Conservation (phyloP, 805 yeast genomes). For the Zygosaccharomyces pseudorouxii region DNA sequence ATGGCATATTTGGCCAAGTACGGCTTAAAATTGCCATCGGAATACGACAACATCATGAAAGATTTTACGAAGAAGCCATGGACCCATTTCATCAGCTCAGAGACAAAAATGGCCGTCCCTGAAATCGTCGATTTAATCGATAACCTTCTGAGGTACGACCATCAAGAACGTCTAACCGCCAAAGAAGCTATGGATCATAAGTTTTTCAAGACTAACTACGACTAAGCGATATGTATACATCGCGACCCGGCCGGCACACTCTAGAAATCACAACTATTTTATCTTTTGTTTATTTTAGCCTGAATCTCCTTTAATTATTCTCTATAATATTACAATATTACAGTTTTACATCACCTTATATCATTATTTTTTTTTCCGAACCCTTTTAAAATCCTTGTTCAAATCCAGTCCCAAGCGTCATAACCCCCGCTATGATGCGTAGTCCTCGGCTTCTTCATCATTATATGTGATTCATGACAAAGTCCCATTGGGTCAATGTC, state of each 20-base stretch:
- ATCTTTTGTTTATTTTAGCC: no score
- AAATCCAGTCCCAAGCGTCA: background rate
- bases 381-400: background rate
- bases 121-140: constrained; percentile 68
- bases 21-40: constrained; percentile 62
- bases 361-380: no score
- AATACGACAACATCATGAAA: constrained; percentile 71
- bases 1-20: constrained; percentile 63
- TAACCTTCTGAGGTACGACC: constrained; percentile 72
- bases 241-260: background rate
- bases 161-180: constrained; percentile 83
- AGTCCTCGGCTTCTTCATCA: constrained; percentile 14
- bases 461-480: constrained; percentile 18
- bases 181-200: constrained; percentile 79
- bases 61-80: constrained; percentile 64
- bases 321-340: no score
- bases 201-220: constrained; percentile 45
- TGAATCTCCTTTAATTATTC: no score
- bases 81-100: constrained; percentile 54
- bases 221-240: background rate
- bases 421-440: background rate
- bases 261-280: background rate
- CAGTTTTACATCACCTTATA: no score
- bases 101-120: constrained; percentile 49
- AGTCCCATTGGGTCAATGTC: constrained; percentile 25